A percentile compares a stretch with the other conserved stretches of the same genome.
phyloP scores from a whole-genome alignment of 2,329 filamentous ascomycete species.

The Cercospora berteroae region DNA sequence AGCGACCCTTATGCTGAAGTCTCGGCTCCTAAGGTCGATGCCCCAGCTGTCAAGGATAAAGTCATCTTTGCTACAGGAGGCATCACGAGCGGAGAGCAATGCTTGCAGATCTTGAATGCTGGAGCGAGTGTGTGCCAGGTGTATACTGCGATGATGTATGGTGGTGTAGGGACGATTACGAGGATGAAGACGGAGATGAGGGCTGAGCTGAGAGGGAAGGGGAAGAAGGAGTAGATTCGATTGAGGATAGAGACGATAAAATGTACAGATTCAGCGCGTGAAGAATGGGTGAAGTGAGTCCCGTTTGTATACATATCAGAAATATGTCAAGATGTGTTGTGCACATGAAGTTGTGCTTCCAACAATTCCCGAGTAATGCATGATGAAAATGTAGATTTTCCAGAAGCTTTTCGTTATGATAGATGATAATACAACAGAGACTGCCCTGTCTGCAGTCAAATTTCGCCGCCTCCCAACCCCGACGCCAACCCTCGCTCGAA shows the following conservation, averaged over 20 bases:
- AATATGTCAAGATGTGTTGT: background rate
- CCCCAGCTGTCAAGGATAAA: constrained; percentile 54
- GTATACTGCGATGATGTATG: constrained; percentile 74
- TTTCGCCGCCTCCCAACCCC: background rate
- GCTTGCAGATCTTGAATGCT: constrained; percentile 75
- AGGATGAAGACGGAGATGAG: constrained; percentile 53
- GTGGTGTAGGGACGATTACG: constrained; percentile 60
- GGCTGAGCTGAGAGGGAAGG: constrained; percentile 37
- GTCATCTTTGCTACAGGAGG: constrained; percentile 92
- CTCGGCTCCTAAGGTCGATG: constrained; percentile 11
- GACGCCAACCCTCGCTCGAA: background rate
- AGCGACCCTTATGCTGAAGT: constrained; percentile 6
- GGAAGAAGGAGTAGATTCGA: background rate
- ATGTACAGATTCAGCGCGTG: background rate
- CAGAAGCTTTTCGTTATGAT: background rate
- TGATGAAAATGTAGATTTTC: background rate
- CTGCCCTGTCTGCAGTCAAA: background rate
- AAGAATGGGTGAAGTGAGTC: background rate
- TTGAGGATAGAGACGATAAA: too few relatives aligned
- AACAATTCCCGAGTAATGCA: too few relatives aligned
- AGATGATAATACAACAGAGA: background rate
- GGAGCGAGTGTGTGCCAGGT: constrained; percentile 69
- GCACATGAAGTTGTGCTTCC: background rate
- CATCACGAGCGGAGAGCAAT: constrained; percentile 84
- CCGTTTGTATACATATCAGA: background rate